A percentile compares a stretch with the other conserved stretches of the same genome.
phyloP scores from a whole-genome alignment of 345 rosid genomes.

The Linum lewisii region DNA sequence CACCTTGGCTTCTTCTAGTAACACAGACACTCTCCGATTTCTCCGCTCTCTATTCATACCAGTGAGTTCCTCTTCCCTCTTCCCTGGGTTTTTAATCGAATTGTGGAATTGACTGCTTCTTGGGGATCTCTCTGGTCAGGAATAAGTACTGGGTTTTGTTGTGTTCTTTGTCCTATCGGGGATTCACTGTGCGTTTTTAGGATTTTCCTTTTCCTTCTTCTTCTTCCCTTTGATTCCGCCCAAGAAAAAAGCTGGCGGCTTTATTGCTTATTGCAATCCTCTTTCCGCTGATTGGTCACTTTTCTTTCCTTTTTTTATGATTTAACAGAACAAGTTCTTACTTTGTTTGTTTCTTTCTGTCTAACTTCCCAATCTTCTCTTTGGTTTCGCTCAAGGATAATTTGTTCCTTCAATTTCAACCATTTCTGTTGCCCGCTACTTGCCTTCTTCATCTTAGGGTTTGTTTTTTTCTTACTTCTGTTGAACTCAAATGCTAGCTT shows the following conservation, averaged over 20 bases:
- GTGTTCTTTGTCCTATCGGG: neutral
- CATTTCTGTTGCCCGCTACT: conserved; percentile 3
- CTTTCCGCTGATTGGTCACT: conserved; percentile 20
- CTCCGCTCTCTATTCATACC: no score
- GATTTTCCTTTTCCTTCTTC: conserved; percentile 12
- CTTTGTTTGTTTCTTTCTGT: no score
- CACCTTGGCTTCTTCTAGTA: no score
- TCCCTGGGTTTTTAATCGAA: no score
- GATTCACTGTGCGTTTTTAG: conserved; percentile 1
- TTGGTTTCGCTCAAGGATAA: no score
- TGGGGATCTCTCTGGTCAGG: neutral
- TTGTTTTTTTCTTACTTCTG: neutral
- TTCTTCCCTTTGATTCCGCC: conserved; percentile 24
- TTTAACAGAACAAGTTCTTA: no score
- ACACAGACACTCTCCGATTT: no score
- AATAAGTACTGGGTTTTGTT: neutral
- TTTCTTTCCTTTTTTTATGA: conserved; percentile 15
- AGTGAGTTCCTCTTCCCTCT: no score
- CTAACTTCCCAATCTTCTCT: no score
- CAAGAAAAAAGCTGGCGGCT: conserved; percentile 24
- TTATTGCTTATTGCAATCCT: conserved; percentile 38
- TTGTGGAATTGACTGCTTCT: neutral
- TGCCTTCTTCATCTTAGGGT: neutral
- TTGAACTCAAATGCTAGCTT: neutral
- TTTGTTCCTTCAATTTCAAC: no score